A percentile compares a stretch with the other conserved stretches of the same genome.
phyloP scores from a whole-genome alignment of 2,329 filamentous ascomycete species.

The Hypoxylon sp. region DNA sequence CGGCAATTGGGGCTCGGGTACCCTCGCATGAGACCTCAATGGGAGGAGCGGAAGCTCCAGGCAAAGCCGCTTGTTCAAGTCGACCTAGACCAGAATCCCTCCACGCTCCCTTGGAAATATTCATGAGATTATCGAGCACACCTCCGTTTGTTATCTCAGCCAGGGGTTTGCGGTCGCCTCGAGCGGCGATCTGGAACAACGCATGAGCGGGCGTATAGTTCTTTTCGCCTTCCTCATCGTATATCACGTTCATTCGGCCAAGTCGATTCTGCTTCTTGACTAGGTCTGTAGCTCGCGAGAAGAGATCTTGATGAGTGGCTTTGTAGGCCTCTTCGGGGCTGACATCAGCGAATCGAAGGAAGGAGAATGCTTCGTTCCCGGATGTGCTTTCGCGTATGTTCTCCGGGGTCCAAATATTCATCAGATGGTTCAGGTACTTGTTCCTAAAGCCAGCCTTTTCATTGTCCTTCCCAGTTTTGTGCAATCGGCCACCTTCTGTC shows the following conservation, averaged over 20 bases:
- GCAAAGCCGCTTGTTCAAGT: constrained; percentile 85
- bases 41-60: constrained; percentile 86
- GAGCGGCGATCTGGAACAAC: constrained; percentile 84
- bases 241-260: constrained; percentile 76
- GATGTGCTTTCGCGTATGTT: constrained; percentile 77
- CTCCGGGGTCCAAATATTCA: constrained; percentile 92
- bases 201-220: constrained; percentile 80
- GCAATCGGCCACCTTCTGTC: constrained; percentile 82
- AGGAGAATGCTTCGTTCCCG: constrained; percentile 82
- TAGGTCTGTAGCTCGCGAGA: constrained; percentile 79
- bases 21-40: constrained; percentile 84
- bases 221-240: constrained; percentile 75
- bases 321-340: constrained; percentile 81
- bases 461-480: constrained; percentile 82
- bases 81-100: constrained; percentile 79
- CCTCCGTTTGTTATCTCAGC: constrained; percentile 80
- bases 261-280: constrained; percentile 71
- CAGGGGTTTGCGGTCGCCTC: constrained; percentile 76
- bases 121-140: constrained; percentile 81
- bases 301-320: constrained; percentile 78
- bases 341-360: constrained; percentile 87
- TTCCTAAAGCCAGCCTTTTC: constrained; percentile 82
- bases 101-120: constrained; percentile 78
- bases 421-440: constrained; percentile 82
- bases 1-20: constrained; percentile 70